Percentiles rank a stretch among this genome's conserved stretches.
phyloP scores from a whole-genome alignment of 2,329 filamentous ascomycete species.

The Colletotrichum shisoi region DNA sequence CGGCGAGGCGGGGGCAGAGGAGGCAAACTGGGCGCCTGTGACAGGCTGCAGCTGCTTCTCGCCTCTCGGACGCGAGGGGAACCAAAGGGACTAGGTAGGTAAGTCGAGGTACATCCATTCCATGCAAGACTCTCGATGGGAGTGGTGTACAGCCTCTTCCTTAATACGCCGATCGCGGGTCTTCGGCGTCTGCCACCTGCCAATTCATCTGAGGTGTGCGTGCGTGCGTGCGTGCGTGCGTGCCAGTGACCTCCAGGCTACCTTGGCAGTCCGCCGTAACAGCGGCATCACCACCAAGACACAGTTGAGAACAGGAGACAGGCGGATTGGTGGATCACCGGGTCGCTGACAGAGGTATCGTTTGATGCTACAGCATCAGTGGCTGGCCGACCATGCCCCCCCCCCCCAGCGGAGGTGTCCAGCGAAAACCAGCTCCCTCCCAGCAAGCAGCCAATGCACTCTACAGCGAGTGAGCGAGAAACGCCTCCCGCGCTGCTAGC shows the following conservation, averaged over 20 bases:
- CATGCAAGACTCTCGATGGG: too few species aligned
- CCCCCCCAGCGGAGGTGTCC: slow-evolving; percentile 1
- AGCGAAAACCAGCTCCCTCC: slow-evolving; percentile 12
- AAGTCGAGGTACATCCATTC: neutral
- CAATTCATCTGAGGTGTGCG: slow-evolving; percentile 35
- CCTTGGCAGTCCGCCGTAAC: slow-evolving; percentile 11
- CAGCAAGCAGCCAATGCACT: slow-evolving; percentile 8
- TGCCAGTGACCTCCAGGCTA: slow-evolving; percentile 13
- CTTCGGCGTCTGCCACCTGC: slow-evolving; percentile 35
- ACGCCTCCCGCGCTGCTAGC: slow-evolving; percentile 10
- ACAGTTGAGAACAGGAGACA: neutral
- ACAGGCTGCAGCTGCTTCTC: slow-evolving; percentile 31
- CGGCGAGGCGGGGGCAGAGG: slow-evolving; percentile 14
- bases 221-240: slow-evolving; percentile 9
- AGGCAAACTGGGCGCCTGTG: slow-evolving; percentile 33
- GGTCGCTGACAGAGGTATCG: slow-evolving; percentile 4
- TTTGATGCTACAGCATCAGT: slow-evolving; percentile 16
- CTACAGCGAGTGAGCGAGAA: neutral
- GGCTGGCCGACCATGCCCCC: slow-evolving; percentile 20
- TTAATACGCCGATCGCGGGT: slow-evolving; percentile 19
- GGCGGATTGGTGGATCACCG: neutral
- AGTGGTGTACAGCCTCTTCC: neutral
- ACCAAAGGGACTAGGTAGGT: neutral
- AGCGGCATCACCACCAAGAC: slow-evolving; percentile 17
- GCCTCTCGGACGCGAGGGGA: slow-evolving; percentile 7